Conservation (phyloP, 2,329 filamentous ascomycete genomes). For the Sphaerulina vaccinii region DNA sequence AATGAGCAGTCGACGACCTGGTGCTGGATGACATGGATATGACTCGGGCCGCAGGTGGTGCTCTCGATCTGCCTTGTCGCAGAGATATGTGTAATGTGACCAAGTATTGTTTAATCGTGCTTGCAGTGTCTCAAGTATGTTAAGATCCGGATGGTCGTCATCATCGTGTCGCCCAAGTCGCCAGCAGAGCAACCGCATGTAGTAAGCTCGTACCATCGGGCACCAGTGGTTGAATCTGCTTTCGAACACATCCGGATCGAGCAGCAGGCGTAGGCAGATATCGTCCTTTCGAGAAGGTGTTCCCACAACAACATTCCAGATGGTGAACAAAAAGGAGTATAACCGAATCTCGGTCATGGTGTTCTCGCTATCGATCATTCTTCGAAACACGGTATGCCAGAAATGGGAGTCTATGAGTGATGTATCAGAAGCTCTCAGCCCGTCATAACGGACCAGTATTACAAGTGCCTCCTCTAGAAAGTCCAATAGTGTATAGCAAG, state of each 20-base stretch:
- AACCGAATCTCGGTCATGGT: slow-evolving; percentile 86
- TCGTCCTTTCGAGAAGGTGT: slow-evolving; percentile 66
- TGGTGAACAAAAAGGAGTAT: slow-evolving; percentile 74
- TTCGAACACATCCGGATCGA: slow-evolving; percentile 73
- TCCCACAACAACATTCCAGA: slow-evolving; percentile 71
- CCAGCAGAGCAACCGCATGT: slow-evolving; percentile 88
- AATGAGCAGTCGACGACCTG: slow-evolving; percentile 82
- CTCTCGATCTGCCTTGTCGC: slow-evolving; percentile 62
- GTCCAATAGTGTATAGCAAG: slow-evolving; percentile 87
- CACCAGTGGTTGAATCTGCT: slow-evolving; percentile 91
- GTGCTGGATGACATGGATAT: slow-evolving; percentile 78
- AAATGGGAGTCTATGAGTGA: slow-evolving; percentile 73
- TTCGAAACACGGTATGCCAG: slow-evolving; percentile 77
- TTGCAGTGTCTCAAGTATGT: slow-evolving; percentile 66
- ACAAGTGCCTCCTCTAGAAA: slow-evolving; percentile 79
- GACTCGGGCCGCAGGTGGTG: slow-evolving; percentile 65
- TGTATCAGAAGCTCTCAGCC: slow-evolving; percentile 42
- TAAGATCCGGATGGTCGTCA: slow-evolving; percentile 43
- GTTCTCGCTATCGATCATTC: slow-evolving; percentile 79
- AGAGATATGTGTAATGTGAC: slow-evolving; percentile 76
- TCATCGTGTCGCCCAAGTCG: slow-evolving; percentile 76
- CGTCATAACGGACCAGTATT: slow-evolving; percentile 63
- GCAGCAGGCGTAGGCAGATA: slow-evolving; percentile 71
- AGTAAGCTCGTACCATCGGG: slow-evolving; percentile 91
- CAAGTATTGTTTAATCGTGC: slow-evolving; percentile 70